These are phyloP conservation scores for Nothophoma quercina DNA, from an alignment of 2,329 filamentous ascomycete genomes.

Conservation along the genomic window DNA sequence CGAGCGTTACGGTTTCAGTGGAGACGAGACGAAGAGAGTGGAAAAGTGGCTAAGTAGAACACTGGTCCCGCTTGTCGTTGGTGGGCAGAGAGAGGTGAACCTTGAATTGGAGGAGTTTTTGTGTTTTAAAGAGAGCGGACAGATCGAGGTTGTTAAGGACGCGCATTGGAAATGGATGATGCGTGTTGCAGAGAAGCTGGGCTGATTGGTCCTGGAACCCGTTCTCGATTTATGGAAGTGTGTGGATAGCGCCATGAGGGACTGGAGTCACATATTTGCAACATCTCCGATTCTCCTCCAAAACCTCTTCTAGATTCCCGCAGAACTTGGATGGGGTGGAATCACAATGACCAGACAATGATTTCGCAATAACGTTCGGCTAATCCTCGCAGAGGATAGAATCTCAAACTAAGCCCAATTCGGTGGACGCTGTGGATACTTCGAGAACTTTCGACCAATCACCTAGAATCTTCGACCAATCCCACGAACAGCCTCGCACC, in stretches of 20 bases:
- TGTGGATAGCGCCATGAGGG: background rate
- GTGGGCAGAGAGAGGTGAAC: background rate
- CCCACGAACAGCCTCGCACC: conserved; percentile 10
- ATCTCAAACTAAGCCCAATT: background rate
- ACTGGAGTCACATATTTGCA: no score
- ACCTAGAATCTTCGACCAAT: conserved; percentile 21
- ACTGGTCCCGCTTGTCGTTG: conserved; percentile 1
- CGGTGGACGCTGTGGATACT: conserved; percentile 1
- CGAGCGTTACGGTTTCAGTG: conserved; percentile 6
- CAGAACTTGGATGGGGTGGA: no score
- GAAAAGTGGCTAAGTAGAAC: conserved; percentile 4
- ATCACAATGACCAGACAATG: background rate
- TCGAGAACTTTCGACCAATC: conserved; percentile 17
- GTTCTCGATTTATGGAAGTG: background rate
- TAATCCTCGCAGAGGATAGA: background rate
- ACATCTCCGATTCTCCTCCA: no score
- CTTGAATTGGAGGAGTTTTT: background rate
- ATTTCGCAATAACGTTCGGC: background rate
- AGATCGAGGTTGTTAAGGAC: background rate
- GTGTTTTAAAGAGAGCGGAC: conserved; percentile 4
- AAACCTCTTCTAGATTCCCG: no score
- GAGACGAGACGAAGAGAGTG: background rate
- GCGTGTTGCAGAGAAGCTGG: conserved; percentile 4
- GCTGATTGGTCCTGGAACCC: background rate
- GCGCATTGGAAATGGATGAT: conserved; percentile 9